Conservation (phyloP, 129 eudicot species). For the Kitagawia praeruptora region DNA sequence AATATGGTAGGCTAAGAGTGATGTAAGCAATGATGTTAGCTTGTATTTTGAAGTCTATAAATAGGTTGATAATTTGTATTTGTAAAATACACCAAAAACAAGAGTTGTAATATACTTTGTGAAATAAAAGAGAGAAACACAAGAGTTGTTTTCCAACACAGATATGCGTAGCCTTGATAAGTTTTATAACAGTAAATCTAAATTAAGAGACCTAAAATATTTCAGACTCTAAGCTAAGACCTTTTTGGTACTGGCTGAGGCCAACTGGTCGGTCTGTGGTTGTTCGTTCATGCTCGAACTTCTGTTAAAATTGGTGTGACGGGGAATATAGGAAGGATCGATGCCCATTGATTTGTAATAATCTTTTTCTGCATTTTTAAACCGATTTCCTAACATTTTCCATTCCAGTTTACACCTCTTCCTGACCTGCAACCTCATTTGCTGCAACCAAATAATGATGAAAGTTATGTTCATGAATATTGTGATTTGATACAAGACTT, state of each 20-base stretch:
- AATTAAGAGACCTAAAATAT: neutral
- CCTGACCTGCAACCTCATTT: constrained; percentile 49
- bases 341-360: constrained; percentile 43
- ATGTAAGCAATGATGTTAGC: no score
- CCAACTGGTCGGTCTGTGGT: neutral
- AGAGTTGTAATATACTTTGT: no score
- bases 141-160: no score
- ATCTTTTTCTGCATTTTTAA: constrained; percentile 51
- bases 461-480: constrained; percentile 3
- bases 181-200: neutral
- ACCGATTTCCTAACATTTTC: constrained; percentile 50
- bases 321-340: constrained; percentile 23
- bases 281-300: neutral
- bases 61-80: no score
- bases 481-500: neutral
- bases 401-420: constrained; percentile 67
- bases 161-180: neutral
- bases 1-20: no score
- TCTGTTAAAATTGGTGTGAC: neutral
- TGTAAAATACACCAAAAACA: no score
- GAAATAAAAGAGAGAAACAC: no score
- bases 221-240: neutral
- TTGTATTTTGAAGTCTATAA: no score
- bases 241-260: neutral
- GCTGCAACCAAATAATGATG: constrained; percentile 11